Conservation (phyloP, 208 protist species). For the Sergeia podlipaevii region DNA sequence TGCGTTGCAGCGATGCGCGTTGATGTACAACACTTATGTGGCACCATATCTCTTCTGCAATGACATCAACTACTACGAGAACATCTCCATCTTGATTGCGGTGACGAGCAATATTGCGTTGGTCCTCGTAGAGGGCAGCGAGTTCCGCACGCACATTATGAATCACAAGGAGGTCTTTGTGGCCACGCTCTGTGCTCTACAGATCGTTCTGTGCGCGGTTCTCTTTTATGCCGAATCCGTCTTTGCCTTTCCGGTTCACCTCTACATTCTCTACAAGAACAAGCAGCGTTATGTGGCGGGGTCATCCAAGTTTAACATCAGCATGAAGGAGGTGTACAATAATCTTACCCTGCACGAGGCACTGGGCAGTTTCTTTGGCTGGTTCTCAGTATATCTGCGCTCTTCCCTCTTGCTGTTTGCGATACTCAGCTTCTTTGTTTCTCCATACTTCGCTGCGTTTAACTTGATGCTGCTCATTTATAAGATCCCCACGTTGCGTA, state of each 20-base stretch:
- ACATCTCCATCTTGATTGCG: slow-evolving; percentile 47
- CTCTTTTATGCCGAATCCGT: slow-evolving; percentile 40
- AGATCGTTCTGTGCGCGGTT: slow-evolving; percentile 41
- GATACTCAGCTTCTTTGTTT: slow-evolving; percentile 43
- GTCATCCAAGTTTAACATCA: slow-evolving; percentile 35
- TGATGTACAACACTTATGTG: slow-evolving; percentile 54
- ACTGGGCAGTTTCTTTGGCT: slow-evolving; percentile 26
- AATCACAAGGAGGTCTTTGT: too few relatives aligned
- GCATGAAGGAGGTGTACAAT: slow-evolving; percentile 45
- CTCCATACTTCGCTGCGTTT: slow-evolving; percentile 69
- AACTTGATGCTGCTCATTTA: slow-evolving; percentile 73
- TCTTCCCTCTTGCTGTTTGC: slow-evolving; percentile 51
- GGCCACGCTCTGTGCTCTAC: slow-evolving; percentile 35
- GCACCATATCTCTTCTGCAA: slow-evolving; percentile 37
- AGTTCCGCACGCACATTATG: slow-evolving; percentile 3
- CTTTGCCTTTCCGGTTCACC: slow-evolving; percentile 46
- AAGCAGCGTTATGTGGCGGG: slow-evolving; percentile 45
- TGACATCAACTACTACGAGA: slow-evolving; percentile 55
- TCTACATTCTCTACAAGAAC: slow-evolving; percentile 54
- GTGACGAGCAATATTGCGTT: slow-evolving; percentile 52
- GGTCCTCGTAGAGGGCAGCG: slow-evolving; percentile 30
- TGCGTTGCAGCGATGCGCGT: slow-evolving; percentile 19
- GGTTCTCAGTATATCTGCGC: slow-evolving; percentile 53
- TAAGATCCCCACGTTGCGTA: slow-evolving; percentile 65
- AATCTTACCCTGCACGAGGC: slow-evolving; percentile 39